Conservation (phyloP, 2,329 filamentous ascomycete species). For the Verticillium zaregamsianum region DNA sequence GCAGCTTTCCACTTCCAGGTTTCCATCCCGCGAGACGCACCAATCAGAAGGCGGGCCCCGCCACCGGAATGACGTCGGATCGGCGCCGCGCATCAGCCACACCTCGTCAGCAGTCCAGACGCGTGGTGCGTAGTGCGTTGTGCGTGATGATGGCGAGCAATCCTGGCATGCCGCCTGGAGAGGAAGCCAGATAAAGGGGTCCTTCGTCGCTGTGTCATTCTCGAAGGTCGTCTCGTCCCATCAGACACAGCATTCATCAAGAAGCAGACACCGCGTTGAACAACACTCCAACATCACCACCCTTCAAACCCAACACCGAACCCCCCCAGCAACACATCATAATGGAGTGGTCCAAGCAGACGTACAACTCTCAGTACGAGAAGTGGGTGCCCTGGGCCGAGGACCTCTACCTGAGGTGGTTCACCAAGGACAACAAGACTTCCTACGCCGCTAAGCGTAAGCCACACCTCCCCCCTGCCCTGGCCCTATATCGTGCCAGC, state of each 20-base stretch:
- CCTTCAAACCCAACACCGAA: background rate
- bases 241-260: background rate
- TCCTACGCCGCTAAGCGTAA: conserved; percentile 66
- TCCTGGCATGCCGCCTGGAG: background rate
- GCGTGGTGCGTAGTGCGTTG: background rate
- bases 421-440: conserved; percentile 74
- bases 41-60: background rate
- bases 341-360: conserved; percentile 53
- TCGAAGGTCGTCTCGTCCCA: background rate
- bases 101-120: background rate
- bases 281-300: background rate
- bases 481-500: background rate
- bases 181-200: background rate
- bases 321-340: background rate
- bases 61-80: background rate
- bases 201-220: background rate
- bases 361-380: conserved; percentile 70
- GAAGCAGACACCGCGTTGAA: background rate
- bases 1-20: background rate
- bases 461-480: conserved; percentile 12
- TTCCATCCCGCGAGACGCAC: background rate
- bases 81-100: background rate
- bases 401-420: conserved; percentile 67
- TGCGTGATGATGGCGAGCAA: background rate
- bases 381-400: conserved; percentile 74